phyloP scores from a whole-genome alignment of 441 rosid species.

The Gossypium trilobum region DNA sequence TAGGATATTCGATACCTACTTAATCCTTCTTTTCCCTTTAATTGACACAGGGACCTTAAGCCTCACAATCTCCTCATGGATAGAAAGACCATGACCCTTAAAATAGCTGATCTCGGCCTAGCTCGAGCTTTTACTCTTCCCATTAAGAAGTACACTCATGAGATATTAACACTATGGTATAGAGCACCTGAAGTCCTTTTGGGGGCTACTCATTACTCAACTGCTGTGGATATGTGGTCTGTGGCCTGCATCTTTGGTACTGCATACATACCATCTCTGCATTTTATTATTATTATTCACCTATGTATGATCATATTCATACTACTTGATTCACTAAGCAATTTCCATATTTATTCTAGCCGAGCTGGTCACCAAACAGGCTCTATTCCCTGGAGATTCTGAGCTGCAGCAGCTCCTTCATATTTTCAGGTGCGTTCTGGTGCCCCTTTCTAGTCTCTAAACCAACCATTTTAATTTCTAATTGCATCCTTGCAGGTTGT shows the following conservation, averaged over 20 bases:
- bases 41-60: conserved; percentile 65
- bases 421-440: conserved; percentile 54
- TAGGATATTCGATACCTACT: neutral
- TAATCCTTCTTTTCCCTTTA: neutral
- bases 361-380: conserved; percentile 76
- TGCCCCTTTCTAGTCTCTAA: neutral
- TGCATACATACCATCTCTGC: neutral
- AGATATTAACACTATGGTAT: conserved; percentile 94
- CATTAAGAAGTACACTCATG: conserved; percentile 86
- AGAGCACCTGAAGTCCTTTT: conserved; percentile 93
- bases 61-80: conserved; percentile 95
- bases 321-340: neutral
- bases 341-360: conserved; percentile 29
- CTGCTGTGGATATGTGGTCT: conserved; percentile 97
- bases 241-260: conserved; percentile 92
- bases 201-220: conserved; percentile 94
- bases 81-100: conserved; percentile 60
- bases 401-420: conserved; percentile 94
- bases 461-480: neutral
- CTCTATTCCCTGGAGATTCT: conserved; percentile 94
- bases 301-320: neutral
- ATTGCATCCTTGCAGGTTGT: conserved; percentile 38
- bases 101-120: conserved; percentile 92
- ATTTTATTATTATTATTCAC: neutral
- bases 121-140: conserved; percentile 88